Evolutionary conservation across 805 yeast species (phyloP), one percentile per base, ranked within the genome.

Genomic region (Spathaspora sp.): DNA sequence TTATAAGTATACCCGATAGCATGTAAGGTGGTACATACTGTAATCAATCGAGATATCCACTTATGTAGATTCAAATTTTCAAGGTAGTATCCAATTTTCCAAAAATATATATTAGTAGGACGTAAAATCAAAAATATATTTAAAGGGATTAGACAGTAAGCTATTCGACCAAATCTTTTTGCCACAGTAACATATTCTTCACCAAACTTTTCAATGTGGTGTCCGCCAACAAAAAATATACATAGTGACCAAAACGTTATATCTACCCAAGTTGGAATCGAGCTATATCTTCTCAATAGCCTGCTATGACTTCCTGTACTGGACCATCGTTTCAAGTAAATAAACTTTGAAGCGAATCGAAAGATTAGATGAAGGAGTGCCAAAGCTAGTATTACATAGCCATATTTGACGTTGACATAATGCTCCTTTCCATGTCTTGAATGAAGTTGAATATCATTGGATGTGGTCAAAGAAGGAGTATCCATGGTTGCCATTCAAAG

Each of bases 21-120:
- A 59, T 87, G 96, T 3, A 76, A 46, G 0, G 76, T 43, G 0
- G 77, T 76, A 31, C 77, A 61, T 0, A 73, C 53, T 1, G 83
- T 61, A 19, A 85, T 76, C 1, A 83, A 39, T 52, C 93, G 69
- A 3, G 91, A 83, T 1, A 85, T 56, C 92, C 93, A 86, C 59
- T 85, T 86, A 62, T 87, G 96, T 8, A 87, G 58, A 17, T 72
- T 72, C 11, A 87, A 60, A 12, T 80, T 67, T 49, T 79, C 81
- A 52, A 85, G 63, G 59, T 87, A 87, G 49, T 65, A 78, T 59
- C 61, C 78, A 49, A 68, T 60, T 16, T 53, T 50, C 23, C 46
- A 44, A 26, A 55, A 51, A 20, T 49, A 49, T 7, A 53, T 46
- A 20, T 60, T 53, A n/a, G 76, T 68, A 1, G 90, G 89, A 50